phyloP scores from a whole-genome alignment of 164 flowering plant genomes.

The Aristolochia contorta region DNA sequence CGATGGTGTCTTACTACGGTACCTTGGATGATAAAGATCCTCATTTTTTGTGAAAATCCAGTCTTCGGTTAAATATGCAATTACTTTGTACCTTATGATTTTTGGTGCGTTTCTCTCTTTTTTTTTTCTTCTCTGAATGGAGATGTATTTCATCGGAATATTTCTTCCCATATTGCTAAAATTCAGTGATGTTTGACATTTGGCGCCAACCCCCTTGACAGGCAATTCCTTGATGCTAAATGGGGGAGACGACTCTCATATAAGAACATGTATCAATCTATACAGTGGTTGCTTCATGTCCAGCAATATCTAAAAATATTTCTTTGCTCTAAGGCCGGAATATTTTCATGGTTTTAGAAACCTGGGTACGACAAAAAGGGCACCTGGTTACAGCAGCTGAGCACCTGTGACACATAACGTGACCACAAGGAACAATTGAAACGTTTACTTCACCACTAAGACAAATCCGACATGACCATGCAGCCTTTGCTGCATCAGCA shows the following conservation, averaged over 20 bases:
- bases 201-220: too few species aligned
- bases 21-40: conserved; percentile 49
- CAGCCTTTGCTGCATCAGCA: conserved; percentile 86
- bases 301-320: neutral
- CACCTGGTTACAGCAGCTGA: conserved; percentile 82
- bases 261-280: neutral
- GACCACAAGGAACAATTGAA: conserved; percentile 80
- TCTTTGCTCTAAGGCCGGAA: conserved; percentile 52
- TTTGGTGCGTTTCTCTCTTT: neutral
- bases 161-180: neutral
- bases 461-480: conserved; percentile 85
- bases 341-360: conserved; percentile 52
- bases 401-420: conserved; percentile 79
- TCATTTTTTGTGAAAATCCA: neutral
- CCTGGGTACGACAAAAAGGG: conserved; percentile 88
- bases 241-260: neutral
- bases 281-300: neutral
- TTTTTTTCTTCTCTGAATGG: neutral
- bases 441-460: conserved; percentile 63
- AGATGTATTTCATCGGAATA: neutral
- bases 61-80: too few species aligned
- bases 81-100: too few species aligned
- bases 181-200: too few species aligned
- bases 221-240: neutral
- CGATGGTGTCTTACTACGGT: conserved; percentile 92